Percentiles rank a stretch among this genome's conserved stretches.
Evolutionary conservation across 2,329 filamentous ascomycete species (phyloP).

Genomic region (Colletotrichum horii): DNA sequence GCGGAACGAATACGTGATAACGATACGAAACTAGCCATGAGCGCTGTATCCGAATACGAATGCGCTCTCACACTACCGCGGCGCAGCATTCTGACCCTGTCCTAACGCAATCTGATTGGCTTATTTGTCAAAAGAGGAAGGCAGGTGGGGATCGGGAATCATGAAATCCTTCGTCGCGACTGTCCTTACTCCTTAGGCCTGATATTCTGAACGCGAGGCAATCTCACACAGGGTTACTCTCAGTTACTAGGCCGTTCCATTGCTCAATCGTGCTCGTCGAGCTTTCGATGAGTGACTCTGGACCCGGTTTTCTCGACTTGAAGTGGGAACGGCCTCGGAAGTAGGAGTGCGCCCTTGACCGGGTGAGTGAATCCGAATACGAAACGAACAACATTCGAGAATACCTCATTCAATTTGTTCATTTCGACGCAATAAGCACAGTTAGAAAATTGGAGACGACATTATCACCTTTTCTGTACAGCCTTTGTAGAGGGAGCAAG

Average conservation of each 20-base stretch:
- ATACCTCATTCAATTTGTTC: not conserved
- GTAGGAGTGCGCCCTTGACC: not conserved
- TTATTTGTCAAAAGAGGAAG: not conserved
- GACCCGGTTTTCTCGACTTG: not conserved
- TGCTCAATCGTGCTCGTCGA: not conserved
- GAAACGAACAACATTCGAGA: not conserved
- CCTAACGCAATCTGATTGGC: not conserved
- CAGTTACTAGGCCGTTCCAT: not conserved
- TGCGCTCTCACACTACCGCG: not conserved
- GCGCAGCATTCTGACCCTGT: too few relatives aligned
- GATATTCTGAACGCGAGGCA: not conserved
- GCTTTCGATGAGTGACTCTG: not conserved
- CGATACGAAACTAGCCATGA: not conserved
- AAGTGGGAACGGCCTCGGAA: not conserved
- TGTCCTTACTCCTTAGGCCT: not conserved
- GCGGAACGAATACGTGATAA: slow-evolving; percentile 10
- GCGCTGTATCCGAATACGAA: slow-evolving; percentile 9
- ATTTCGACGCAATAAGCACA: not conserved
- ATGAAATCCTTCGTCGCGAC: not conserved
- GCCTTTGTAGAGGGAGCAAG: not conserved
- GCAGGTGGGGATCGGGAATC: not conserved
- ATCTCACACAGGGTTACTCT: not conserved
- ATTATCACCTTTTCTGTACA: not conserved
- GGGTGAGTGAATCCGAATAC: not conserved
- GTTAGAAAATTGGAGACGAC: accelerated